Evolutionary conservation across 2,329 filamentous ascomycete species (phyloP), one percentile per base, ranked within the genome.

Genomic region (Emmonsiellopsis sp.): DNA sequence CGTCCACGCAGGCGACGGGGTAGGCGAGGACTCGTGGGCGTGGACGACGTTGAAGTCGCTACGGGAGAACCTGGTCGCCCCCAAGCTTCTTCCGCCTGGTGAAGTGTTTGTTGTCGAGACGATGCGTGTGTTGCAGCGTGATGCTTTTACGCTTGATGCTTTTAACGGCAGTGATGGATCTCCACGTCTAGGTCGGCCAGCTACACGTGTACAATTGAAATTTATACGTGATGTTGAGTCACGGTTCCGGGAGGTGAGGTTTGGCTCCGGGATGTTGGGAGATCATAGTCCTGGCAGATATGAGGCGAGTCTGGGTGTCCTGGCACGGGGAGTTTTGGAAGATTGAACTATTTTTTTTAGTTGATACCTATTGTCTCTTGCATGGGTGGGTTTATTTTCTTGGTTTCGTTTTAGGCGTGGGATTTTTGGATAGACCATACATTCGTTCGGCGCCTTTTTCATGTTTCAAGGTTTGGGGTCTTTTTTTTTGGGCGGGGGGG

Each of bases 261-360:
- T 91, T 64, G 84, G 83, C 5, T 80, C 82, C 27, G 83, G 84
- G 46, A 88, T 89, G 84, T 72, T 91, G 68, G 77, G 81, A 55
- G 87, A 91, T 65, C 87, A 91, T 64, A 88, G 81, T 58, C 87
- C 87, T 2, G 85, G 81, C 31, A 76, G 82, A 58, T 91, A 91
- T 63, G 87, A 90, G 67, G 78, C 81, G 55, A 83, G 81, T 54
- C 68, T 91, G 60, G 79, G 81, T 53, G 80, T 81, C 56, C 71
- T 90, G 64, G 69, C 70, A 55, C 61, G 70, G 64, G 71, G 68
- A 57, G 67, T 71, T 68, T 61, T 73, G 60, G 73, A 70, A 62
- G 68, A 67, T 62, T 71, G 60, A 65, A 42, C 32, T 7, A n/a
- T 31, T 3, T 17, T 11, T 37, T 40, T 40, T 49, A 10, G 5